These are phyloP conservation scores for Sphenostylis stenocarpa DNA, from an alignment of 306 rosid species.

Conservation along the genomic window DNA sequence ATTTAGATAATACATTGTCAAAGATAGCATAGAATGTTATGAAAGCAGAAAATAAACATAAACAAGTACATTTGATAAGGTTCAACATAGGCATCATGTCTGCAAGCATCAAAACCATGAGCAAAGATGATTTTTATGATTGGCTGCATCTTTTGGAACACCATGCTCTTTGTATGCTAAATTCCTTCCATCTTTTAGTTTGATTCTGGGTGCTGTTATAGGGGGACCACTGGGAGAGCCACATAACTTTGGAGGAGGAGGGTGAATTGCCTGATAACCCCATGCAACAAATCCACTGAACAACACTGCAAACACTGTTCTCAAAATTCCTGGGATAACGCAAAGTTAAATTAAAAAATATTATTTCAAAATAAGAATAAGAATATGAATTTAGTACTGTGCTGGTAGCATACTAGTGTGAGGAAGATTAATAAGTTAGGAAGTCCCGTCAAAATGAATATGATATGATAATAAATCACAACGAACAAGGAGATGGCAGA, in stretches of 20 bases:
- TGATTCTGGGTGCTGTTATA: constrained; percentile 68
- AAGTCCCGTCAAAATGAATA: not conserved
- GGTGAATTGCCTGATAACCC: constrained; percentile 70
- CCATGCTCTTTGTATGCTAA: constrained; percentile 84
- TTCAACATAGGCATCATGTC: constrained; percentile 55
- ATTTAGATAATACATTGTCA: constrained; percentile 16
- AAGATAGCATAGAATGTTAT: not conserved
- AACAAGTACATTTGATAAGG: constrained; percentile 55
- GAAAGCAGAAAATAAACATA: not conserved
- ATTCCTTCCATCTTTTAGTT: constrained; percentile 84
- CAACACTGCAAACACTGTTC: constrained; percentile 49
- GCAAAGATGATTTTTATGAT: constrained; percentile 59
- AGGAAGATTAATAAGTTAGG: not conserved
- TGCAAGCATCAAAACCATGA: constrained; percentile 67
- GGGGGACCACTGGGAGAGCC: constrained; percentile 73
- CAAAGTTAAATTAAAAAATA: not conserved
- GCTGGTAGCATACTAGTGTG: not conserved
- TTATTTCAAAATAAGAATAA: not conserved
- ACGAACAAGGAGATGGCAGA: not conserved
- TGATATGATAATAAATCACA: not conserved
- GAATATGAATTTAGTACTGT: not conserved
- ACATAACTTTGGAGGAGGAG: constrained; percentile 74
- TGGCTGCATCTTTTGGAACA: constrained; percentile 63
- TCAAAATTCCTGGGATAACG: constrained; percentile 56
- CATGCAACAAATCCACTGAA: constrained; percentile 64